Percentiles rank a stretch among this genome's conserved stretches.
phyloP scores from a whole-genome alignment of 495 filamentous ascomycete genomes.

The Penicillium egyptiacum region DNA sequence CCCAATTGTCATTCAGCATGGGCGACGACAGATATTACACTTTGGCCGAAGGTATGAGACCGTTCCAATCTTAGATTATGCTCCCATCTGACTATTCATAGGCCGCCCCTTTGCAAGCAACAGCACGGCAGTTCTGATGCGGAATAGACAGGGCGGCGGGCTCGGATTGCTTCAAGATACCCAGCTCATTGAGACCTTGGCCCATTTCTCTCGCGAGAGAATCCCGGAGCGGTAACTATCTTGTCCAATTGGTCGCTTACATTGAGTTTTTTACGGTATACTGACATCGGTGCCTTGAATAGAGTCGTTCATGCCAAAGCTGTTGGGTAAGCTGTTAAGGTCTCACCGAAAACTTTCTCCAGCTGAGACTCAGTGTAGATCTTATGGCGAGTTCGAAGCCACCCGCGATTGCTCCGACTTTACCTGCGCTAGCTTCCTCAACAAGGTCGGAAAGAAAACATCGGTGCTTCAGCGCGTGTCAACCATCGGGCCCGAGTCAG shows the following conservation, averaged over 20 bases:
- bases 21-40: constrained; percentile 11
- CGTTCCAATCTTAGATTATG: too few relatives aligned
- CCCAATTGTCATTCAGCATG: background rate
- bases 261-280: background rate
- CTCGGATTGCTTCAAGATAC: constrained; percentile 37
- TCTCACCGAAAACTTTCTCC: background rate
- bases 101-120: constrained; percentile 31
- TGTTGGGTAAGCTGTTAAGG: constrained; percentile 29
- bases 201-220: constrained; percentile 60
- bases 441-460: constrained; percentile 62
- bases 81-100: background rate
- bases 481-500: constrained; percentile 64
- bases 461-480: constrained; percentile 60
- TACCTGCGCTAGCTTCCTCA: constrained; percentile 42
- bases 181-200: constrained; percentile 48
- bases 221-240: constrained; percentile 41
- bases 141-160: constrained; percentile 28
- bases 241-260: background rate
- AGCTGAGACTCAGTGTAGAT: background rate
- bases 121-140: constrained; percentile 32
- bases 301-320: constrained; percentile 66
- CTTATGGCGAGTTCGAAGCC: constrained; percentile 62
- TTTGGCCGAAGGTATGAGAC: constrained; percentile 13
- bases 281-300: background rate
- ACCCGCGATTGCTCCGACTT: constrained; percentile 54